Percentiles rank a stretch among this genome's conserved stretches.
Conservation (phyloP, 2,329 filamentous ascomycete species). For the Atkinsonella hypoxylon region DNA sequence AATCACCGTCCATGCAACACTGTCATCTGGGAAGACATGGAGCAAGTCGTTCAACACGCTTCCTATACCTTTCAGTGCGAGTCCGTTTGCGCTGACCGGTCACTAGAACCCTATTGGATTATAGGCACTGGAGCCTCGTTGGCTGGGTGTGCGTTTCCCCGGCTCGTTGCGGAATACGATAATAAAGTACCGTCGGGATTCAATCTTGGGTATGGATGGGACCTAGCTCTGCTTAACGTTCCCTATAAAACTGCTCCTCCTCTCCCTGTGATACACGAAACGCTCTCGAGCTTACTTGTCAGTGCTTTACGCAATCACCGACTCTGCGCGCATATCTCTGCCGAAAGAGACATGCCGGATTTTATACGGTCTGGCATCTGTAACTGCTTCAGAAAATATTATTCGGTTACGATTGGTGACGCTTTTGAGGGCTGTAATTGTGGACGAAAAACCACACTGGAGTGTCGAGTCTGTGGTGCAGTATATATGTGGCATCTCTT, state of each 20-base stretch:
- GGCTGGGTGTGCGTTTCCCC: not conserved
- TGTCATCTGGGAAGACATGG: not conserved
- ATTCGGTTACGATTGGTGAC: rapidly evolving
- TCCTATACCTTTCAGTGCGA: no score
- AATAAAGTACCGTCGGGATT: not conserved
- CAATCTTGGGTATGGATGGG: not conserved
- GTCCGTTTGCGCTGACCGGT: not conserved
- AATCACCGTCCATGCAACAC: not conserved
- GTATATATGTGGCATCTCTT: not conserved
- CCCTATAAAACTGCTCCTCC: not conserved
- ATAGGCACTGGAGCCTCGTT: rapidly evolving
- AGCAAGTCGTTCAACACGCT: no score
- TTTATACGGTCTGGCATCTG: not conserved
- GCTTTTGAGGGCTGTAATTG: not conserved
- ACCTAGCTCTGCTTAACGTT: not conserved
- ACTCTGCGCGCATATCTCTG: constrained; percentile 1
- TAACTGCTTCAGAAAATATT: not conserved
- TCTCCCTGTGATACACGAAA: not conserved
- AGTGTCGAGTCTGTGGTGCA: constrained; percentile 4
- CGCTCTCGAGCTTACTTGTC: not conserved
- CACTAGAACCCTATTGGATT: not conserved
- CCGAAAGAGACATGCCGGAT: not conserved
- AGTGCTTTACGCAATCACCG: not conserved
- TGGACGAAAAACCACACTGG: not conserved
- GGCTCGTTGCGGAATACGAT: not conserved